A percentile compares a stretch with the other conserved stretches of the same genome.
phyloP scores from a whole-genome alignment of 192 early-diverging fungal genomes.

The Polychytrium aggregatum region DNA sequence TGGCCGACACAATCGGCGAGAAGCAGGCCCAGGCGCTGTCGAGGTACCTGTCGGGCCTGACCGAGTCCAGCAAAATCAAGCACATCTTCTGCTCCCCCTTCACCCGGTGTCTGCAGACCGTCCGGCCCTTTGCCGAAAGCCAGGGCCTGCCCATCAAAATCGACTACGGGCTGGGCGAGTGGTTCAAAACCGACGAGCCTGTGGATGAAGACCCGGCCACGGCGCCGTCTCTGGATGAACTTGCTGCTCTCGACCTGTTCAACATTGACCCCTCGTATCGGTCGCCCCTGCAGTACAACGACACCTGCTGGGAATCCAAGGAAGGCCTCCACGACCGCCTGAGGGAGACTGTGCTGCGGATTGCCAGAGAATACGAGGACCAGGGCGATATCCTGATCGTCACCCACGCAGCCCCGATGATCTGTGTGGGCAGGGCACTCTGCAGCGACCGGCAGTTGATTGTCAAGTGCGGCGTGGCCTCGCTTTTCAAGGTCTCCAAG shows the following conservation, averaged over 20 bases:
- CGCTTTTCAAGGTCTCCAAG: not conserved
- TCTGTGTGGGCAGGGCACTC: slow-evolving; percentile 7
- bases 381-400: slow-evolving; percentile 9
- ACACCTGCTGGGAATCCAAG: slow-evolving; percentile 10
- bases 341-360: not conserved
- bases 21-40: slow-evolving; percentile 5
- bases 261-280: slow-evolving; percentile 3
- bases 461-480: slow-evolving; percentile 15
- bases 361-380: not conserved
- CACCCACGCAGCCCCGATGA: slow-evolving; percentile 16
- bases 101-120: slow-evolving; percentile 21
- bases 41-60: not conserved
- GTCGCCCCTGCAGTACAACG: not conserved
- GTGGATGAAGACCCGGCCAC: not conserved
- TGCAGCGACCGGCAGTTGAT: not conserved
- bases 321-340: slow-evolving; percentile 15
- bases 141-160: slow-evolving; percentile 5
- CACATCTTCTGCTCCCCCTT: slow-evolving; percentile 18
- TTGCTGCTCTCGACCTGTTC: slow-evolving; percentile 3
- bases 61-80: not conserved
- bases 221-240: not conserved
- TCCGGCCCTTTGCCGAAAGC: slow-evolving; percentile 5
- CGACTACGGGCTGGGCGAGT: slow-evolving; percentile 19
- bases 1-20: slow-evolving; percentile 9
- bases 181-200: slow-evolving; percentile 11